A percentile compares a stretch with the other conserved stretches of the same genome.
Conservation (phyloP, 495 filamentous ascomycete genomes). For the Penicillium paradoxum region DNA sequence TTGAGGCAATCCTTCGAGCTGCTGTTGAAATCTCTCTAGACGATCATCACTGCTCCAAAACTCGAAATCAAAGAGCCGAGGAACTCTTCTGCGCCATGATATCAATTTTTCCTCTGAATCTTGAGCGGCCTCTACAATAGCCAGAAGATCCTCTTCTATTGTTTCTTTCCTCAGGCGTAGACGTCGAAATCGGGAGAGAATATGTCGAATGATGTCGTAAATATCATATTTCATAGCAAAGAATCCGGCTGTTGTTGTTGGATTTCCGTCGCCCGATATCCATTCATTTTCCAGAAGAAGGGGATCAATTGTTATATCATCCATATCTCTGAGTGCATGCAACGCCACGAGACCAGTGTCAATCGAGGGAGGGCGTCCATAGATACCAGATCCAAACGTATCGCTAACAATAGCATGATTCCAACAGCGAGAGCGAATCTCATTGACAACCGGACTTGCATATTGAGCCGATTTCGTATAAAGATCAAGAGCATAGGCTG, state of each 20-base stretch:
- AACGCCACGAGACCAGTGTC: constrained; percentile 12
- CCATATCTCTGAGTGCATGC: constrained; percentile 9
- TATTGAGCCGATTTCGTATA: constrained; percentile 6
- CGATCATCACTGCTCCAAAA: constrained; percentile 8
- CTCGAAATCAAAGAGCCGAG: constrained; percentile 10
- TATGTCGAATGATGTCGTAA: constrained; percentile 15
- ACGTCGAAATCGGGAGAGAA: constrained; percentile 12
- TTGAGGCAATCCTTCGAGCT: constrained; percentile 3
- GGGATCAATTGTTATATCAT: constrained; percentile 10
- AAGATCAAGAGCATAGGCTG: constrained; percentile 14
- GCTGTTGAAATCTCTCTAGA: constrained; percentile 1
- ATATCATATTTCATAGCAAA: constrained; percentile 11
- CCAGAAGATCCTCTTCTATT: constrained; percentile 7
- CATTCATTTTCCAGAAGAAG: constrained; percentile 1
- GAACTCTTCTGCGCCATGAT: constrained; percentile 6
- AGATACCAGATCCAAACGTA: constrained; percentile 16
- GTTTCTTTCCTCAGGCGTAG: constrained; percentile 9
- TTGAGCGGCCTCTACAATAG: constrained; percentile 9
- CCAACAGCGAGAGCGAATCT: constrained; percentile 18
- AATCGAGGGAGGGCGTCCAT: constrained; percentile 16
- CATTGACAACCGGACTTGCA: constrained; percentile 4
- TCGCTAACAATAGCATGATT: constrained; percentile 18
- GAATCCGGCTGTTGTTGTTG: constrained; percentile 8
- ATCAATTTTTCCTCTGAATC: constrained; percentile 2
- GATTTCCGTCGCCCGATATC: not conserved